Evolutionary conservation across 805 yeast species (phyloP).

Genomic region (Kazachstania martiniae): DNA sequence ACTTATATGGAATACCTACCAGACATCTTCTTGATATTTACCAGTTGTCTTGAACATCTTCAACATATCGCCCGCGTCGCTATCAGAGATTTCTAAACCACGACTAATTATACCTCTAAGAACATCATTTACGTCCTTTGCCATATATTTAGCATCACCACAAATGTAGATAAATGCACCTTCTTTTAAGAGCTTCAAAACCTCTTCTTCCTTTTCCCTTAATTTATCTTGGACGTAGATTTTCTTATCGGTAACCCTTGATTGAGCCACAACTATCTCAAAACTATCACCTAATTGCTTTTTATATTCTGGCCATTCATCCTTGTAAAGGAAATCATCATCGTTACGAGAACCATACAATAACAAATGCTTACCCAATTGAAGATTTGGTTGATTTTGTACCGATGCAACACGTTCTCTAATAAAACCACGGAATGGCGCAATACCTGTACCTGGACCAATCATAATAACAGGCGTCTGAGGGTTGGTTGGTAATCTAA

Average conservation of each 20-base stretch:
- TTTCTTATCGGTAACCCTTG: slow-evolving; percentile 54
- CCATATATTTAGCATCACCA: slow-evolving; percentile 31
- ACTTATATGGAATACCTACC: slow-evolving; percentile 39
- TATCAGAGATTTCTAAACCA: slow-evolving; percentile 50
- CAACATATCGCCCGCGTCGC: slow-evolving; percentile 65
- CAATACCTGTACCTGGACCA: slow-evolving; percentile 98
- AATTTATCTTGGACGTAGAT: slow-evolving; percentile 83
- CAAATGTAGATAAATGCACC: slow-evolving; percentile 93
- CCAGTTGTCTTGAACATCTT: slow-evolving; percentile 74
- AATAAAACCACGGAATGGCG: slow-evolving; percentile 92
- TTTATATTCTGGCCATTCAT: slow-evolving; percentile 79
- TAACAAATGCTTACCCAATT: slow-evolving; percentile 61
- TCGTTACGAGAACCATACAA: slow-evolving; percentile 82
- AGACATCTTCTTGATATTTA: slow-evolving; percentile 94
- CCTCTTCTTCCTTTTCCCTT: slow-evolving; percentile 36
- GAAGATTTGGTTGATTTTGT: slow-evolving; percentile 28
- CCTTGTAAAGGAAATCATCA: slow-evolving; percentile 80
- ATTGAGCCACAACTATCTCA: slow-evolving; percentile 73
- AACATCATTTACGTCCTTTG: slow-evolving; percentile 77
- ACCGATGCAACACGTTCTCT: slow-evolving; percentile 65
- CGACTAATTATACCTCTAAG: slow-evolving; percentile 51
- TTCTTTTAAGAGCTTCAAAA: slow-evolving; percentile 38
- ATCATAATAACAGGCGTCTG: slow-evolving; percentile 81
- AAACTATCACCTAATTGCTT: slow-evolving; percentile 50
- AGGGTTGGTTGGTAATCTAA: slow-evolving; percentile 85